A percentile compares a stretch with the other conserved stretches of the same genome.
phyloP scores from a whole-genome alignment of 2,329 filamentous ascomycete genomes.

The Alternaria brassicicola region DNA sequence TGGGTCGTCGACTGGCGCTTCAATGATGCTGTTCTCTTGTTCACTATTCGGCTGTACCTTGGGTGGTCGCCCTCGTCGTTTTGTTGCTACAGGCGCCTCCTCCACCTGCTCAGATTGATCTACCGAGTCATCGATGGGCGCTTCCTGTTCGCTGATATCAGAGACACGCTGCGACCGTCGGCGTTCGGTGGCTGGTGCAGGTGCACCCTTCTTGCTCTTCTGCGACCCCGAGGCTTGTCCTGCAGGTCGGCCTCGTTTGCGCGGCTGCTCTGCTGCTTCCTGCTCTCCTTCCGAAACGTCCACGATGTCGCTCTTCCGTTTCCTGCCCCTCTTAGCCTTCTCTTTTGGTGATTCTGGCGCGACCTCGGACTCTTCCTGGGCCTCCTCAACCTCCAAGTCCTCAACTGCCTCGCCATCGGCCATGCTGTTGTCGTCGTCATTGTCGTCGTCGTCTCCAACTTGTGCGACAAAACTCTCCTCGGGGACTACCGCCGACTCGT shows the following conservation, averaged over 20 bases:
- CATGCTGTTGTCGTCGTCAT: no score
- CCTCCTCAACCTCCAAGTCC: conserved; percentile 28
- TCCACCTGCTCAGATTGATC: conserved; percentile 34
- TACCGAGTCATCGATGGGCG: conserved; percentile 22
- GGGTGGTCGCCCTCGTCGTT: conserved; percentile 36
- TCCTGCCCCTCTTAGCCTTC: conserved; percentile 35
- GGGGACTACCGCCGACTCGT: conserved; percentile 28
- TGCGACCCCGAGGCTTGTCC: conserved; percentile 15
- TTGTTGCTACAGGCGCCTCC: conserved; percentile 26
- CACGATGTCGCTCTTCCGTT: conserved; percentile 37
- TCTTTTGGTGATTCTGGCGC: conserved; percentile 33
- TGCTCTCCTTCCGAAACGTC: conserved; percentile 26
- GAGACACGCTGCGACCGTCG: conserved; percentile 39
- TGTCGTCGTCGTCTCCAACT: conserved; percentile 43
- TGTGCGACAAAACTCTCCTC: conserved; percentile 41
- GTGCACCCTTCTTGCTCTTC: conserved; percentile 29
- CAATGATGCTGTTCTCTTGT: conserved; percentile 13
- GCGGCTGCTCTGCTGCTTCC: conserved; percentile 18
- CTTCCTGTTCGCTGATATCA: conserved; percentile 37
- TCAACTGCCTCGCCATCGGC: conserved; percentile 26
- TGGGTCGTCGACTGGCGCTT: conserved; percentile 26
- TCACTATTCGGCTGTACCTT: conserved; percentile 24
- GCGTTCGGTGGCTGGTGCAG: conserved; percentile 20
- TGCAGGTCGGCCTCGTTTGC: conserved; percentile 25
- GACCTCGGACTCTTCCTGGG: conserved; percentile 38